A percentile compares a stretch with the other conserved stretches of the same genome.
These are phyloP conservation scores for Trypethelium eluteriae DNA, from an alignment of 495 filamentous ascomycete species.

Conservation along the genomic window DNA sequence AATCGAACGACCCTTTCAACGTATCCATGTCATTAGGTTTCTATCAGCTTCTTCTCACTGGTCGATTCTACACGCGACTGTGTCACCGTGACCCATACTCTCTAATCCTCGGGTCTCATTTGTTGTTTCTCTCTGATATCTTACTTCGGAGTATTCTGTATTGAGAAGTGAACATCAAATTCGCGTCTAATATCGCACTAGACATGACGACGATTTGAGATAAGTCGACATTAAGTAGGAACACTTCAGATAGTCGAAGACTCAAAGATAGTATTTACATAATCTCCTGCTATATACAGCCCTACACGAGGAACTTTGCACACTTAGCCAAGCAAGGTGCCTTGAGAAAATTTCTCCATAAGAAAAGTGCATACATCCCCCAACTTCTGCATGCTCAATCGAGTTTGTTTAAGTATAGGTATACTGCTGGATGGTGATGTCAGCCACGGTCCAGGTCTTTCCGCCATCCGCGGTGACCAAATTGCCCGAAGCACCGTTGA, in stretches of 20 bases:
- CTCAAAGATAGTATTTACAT: slow-evolving; percentile 11
- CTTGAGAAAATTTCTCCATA: background rate
- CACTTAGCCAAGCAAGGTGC: background rate
- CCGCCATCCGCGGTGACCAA: slow-evolving; percentile 37
- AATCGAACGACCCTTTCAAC: too few species aligned
- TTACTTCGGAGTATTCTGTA: background rate
- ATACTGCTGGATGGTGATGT: slow-evolving; percentile 22
- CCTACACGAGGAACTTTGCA: background rate
- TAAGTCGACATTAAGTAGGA: background rate
- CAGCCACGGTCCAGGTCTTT: slow-evolving; percentile 38
- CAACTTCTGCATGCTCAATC: slow-evolving; percentile 6
- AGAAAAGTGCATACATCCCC: slow-evolving; percentile 1
- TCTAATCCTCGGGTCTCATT: too few species aligned
- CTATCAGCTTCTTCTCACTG: too few species aligned
- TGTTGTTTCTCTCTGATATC: too few species aligned
- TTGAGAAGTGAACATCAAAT: slow-evolving; percentile 9
- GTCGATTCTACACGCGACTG: too few species aligned
- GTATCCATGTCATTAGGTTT: too few species aligned
- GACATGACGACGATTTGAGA: slow-evolving; percentile 5
- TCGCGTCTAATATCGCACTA: slow-evolving; percentile 6
- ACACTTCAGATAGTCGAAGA: slow-evolving; percentile 1
- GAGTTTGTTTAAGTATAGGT: slow-evolving; percentile 9
- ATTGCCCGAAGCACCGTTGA: slow-evolving; percentile 33
- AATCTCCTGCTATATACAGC: slow-evolving; percentile 4
- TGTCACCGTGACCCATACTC: too few species aligned